Percentiles rank a stretch among this genome's conserved stretches.
These are phyloP conservation scores for Aureobasidium musti DNA, from an alignment of 2,329 filamentous ascomycete species.

Conservation along the genomic window DNA sequence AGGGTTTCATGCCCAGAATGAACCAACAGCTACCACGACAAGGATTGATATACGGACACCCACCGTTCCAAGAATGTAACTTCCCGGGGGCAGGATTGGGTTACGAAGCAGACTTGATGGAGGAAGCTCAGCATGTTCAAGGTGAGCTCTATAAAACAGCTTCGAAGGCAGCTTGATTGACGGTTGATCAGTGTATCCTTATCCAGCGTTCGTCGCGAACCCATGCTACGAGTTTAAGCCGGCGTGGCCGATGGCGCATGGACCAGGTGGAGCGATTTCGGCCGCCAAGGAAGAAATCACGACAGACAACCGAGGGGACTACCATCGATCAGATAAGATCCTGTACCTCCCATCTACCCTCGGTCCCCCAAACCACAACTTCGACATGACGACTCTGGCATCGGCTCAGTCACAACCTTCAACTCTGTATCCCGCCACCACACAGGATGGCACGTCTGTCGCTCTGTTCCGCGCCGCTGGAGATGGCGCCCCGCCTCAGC, in stretches of 20 bases:
- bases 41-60: background rate
- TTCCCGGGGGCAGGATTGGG: background rate
- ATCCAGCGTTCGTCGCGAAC: background rate
- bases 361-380: background rate
- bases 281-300: constrained; percentile 23
- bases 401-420: background rate
- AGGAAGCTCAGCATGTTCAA: background rate
- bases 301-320: background rate
- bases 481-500: background rate
- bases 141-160: background rate
- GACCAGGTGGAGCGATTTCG: constrained; percentile 3
- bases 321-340: constrained; percentile 30
- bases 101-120: background rate
- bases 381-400: constrained; percentile 14
- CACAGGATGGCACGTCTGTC: background rate
- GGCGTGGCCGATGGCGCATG: constrained; percentile 1
- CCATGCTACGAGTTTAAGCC: background rate
- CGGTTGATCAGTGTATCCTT: background rate
- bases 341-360: constrained; percentile 8
- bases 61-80: background rate
- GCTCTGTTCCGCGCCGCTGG: constrained; percentile 3
- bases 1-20: too few relatives aligned
- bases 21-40: background rate
- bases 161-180: background rate
- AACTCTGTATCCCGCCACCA: background rate